phyloP scores from a whole-genome alignment of 768 basidiomycete species.

The Clitopilus hobsonii region DNA sequence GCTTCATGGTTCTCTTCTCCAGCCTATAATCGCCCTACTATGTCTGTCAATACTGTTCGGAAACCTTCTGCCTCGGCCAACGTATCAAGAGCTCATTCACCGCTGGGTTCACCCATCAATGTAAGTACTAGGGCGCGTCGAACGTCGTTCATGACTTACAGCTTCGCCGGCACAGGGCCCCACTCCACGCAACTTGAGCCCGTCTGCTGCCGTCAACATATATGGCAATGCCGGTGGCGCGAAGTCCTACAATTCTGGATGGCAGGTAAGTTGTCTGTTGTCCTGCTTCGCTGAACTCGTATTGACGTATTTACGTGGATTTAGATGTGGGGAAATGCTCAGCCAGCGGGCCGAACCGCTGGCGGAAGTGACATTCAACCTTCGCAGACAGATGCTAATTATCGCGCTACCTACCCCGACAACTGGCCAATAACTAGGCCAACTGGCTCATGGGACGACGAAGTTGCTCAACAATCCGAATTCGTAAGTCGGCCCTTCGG shows the following conservation, averaged over 20 bases:
- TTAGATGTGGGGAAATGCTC: not conserved
- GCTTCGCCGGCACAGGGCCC: not conserved
- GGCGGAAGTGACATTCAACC: conserved; percentile 46
- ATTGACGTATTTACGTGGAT: conserved; percentile 31
- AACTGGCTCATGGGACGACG: conserved; percentile 55
- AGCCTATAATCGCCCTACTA: conserved; percentile 18
- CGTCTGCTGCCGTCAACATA: conserved; percentile 39
- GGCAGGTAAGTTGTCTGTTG: conserved; percentile 49
- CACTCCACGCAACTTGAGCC: conserved; percentile 26
- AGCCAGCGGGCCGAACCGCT: conserved; percentile 32
- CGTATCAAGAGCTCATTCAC: conserved; percentile 59
- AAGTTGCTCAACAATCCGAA: conserved; percentile 45
- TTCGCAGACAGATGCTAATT: conserved; percentile 39
- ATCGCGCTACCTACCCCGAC: conserved; percentile 43
- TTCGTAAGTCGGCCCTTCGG: conserved; percentile 29
- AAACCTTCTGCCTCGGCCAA: conserved; percentile 71
- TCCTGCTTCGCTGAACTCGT: conserved; percentile 2
- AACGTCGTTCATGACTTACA: not conserved
- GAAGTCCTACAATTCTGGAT: conserved; percentile 55
- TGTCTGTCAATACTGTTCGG: conserved; percentile 47
- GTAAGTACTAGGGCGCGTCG: conserved; percentile 27
- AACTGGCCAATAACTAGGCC: conserved; percentile 48
- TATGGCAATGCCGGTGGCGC: conserved; percentile 44
- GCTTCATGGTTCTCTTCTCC: not conserved
- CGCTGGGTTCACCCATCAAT: conserved; percentile 53